phyloP scores from a whole-genome alignment of 495 filamentous ascomycete genomes.

The Daldinia vernicosa region DNA sequence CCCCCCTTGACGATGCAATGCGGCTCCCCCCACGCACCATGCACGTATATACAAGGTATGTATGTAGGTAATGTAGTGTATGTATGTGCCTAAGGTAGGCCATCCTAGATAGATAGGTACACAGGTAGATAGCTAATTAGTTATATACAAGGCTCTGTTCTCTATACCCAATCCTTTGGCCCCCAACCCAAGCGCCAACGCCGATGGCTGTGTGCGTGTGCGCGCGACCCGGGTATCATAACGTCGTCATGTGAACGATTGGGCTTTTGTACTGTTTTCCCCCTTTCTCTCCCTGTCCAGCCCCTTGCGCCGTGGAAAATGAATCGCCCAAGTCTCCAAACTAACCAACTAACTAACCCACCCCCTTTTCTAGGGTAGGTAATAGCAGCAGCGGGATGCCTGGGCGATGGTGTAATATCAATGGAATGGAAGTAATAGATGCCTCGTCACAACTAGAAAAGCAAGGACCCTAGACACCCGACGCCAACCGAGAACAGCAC shows the following conservation, averaged over 20 bases:
- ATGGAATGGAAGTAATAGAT: background rate
- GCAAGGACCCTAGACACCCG: slow-evolving; percentile 36
- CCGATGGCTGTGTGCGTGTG: slow-evolving; percentile 2
- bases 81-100: background rate
- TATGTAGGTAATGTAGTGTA: background rate
- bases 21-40: background rate
- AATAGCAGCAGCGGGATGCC: background rate
- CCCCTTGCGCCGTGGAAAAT: slow-evolving; percentile 23
- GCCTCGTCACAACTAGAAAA: slow-evolving; percentile 22
- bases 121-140: background rate
- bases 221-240: slow-evolving; percentile 29
- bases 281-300: background rate
- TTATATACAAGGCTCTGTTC: slow-evolving; percentile 6
- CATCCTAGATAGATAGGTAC: background rate
- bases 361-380: background rate
- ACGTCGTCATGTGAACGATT: slow-evolving; percentile 33
- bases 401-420: slow-evolving; percentile 15
- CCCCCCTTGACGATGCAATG: background rate
- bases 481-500: slow-evolving; percentile 35
- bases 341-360: background rate
- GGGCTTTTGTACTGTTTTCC: slow-evolving; percentile 13
- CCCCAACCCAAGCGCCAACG: slow-evolving; percentile 8
- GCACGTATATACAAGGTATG: too few relatives aligned
- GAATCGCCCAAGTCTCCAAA: background rate
- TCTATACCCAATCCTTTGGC: slow-evolving; percentile 7